Evolutionary conservation across 2,329 filamentous ascomycete species (phyloP), one percentile per base, ranked within the genome.

Genomic region (Aspergillus luchuensis): DNA sequence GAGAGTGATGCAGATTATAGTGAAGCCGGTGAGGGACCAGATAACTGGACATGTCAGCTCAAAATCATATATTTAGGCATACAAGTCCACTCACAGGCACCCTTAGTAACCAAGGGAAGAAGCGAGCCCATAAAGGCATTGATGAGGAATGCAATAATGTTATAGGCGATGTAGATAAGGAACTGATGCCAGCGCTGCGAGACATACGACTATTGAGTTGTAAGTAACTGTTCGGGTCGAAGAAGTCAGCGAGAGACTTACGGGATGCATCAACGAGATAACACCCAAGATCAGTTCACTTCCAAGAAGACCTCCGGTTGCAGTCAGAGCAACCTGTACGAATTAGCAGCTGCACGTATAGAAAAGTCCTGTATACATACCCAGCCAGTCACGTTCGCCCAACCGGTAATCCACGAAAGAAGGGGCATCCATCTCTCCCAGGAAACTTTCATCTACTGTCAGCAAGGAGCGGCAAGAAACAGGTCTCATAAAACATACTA

Each of bases 351-450:
- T 58, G 60, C 51, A 8, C 0, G 10, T 6, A 19, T 11, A 15
- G 6, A 6, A 13, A 8, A 21, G 45, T 11, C 7, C n/a, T 7
- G 4, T 33, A 23, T 8, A 45, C 63, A 45, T 13, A 90, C 87
- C 87, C 89, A 91, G 15, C 88, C 89, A n/a, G 86, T 86, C 39
- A 87, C 84, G 88, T 90, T 76, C 23, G 74, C 66, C 88, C 89
- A 91, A 28, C 89, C 89, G 0, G 88, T 91, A 50, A 87, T 84
- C 79, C 88, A 91, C 50, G 87, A 88, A 10, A 91, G 81, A 30
- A 86, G 78, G 0, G 86, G 85, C 17, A 85, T 84, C 80, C 82
- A 89, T 58, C 75, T 77, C 60, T 82, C 80, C 80, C 86, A 88
- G 33, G 84, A 82, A 63, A 91, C 72, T 74, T 55, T 15, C n/a